These are phyloP conservation scores for Neonectria sp. DNA, from an alignment of 2,329 filamentous ascomycete species.

Conservation along the genomic window DNA sequence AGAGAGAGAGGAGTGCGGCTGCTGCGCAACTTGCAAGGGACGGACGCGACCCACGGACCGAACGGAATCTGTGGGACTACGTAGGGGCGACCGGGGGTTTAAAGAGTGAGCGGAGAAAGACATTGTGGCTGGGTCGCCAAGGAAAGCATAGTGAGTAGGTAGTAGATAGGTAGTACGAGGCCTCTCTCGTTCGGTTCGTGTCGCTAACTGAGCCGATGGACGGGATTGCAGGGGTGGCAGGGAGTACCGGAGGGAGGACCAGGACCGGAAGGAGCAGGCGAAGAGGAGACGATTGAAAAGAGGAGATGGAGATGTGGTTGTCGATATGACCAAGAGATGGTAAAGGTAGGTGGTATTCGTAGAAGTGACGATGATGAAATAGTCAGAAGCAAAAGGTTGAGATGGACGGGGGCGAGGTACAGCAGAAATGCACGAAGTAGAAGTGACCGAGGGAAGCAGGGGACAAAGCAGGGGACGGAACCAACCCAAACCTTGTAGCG, in stretches of 20 bases:
- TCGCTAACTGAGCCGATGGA: not conserved
- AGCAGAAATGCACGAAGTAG: not conserved
- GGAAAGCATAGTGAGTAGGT: not conserved
- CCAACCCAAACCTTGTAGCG: conserved; percentile 9
- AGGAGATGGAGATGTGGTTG: not conserved
- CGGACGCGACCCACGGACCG: conserved; percentile 7
- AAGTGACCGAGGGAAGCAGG: conserved; percentile 7
- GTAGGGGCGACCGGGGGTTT: conserved; percentile 20
- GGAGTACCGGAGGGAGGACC: too few relatives aligned
- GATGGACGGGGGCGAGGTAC: not conserved
- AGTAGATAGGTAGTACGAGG: conserved; percentile 19
- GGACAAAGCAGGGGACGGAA: conserved; percentile 2
- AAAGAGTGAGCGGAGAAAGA: conserved; percentile 27
- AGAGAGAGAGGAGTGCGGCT: too few relatives aligned
- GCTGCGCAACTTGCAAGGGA: too few relatives aligned
- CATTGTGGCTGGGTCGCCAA: conserved; percentile 27
- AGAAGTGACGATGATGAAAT: not conserved
- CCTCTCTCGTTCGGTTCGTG: conserved; percentile 26
- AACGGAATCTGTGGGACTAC: too few relatives aligned
- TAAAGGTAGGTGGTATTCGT: too few relatives aligned
- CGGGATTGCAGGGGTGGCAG: too few relatives aligned
- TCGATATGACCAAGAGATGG: not conserved
- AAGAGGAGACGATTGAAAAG: not conserved
- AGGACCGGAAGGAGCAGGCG: not conserved
- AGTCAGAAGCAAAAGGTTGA: not conserved